Evolutionary conservation across 306 rosid genomes (phyloP), one percentile per base, ranked within the genome.

Genomic region (Fragaria iinumae): DNA sequence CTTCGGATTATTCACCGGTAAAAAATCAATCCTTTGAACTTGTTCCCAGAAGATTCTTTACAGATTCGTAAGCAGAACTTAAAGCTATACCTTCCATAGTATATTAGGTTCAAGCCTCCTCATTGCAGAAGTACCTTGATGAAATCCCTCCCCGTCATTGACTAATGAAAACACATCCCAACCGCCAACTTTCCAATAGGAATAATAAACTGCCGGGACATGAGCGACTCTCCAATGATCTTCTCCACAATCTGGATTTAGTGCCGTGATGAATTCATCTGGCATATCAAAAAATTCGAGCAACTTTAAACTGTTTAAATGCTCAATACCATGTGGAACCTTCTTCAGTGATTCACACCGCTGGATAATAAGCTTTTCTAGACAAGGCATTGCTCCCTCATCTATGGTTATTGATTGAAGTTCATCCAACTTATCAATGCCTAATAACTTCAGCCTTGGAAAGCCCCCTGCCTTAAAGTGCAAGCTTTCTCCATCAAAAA

Each of bases 301-400:
- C 21, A 77, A 16, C 34, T 76, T 75, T 25, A 69, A 48, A 13
- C 18, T 50, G 34, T 20, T 17, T 25, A 80, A 62, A 29, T 43
- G 73, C 14, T 63, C 64, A 20, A 76, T 81, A 23, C 80, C 84
- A 17, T 39, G 18, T 7, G 78, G 79, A 11, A 81, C 68, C 34
- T 62, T 52, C 80, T 11, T 50, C 73, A 76, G 7, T n/a, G 20
- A 18, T 17, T 71, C 43, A 44, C 84, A 81, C 16, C 74, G 55
- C 62, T 81, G 76, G 59, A 81, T 62, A 7, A 60, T 36, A 18
- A 76, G 68, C 80, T 48, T 76, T 29, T 81, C 80, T 3, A 81
- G 80, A 12, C 59, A n/a, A 16, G 84, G 80, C 80, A 76, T 81
- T 44, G 8, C 77, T 27, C 74, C 81, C 11, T 71, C 17, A 27